Base-by-base conservation (phyloP, 2,329 filamentous ascomycete species). In the Penicillium crustosum region DNA sequence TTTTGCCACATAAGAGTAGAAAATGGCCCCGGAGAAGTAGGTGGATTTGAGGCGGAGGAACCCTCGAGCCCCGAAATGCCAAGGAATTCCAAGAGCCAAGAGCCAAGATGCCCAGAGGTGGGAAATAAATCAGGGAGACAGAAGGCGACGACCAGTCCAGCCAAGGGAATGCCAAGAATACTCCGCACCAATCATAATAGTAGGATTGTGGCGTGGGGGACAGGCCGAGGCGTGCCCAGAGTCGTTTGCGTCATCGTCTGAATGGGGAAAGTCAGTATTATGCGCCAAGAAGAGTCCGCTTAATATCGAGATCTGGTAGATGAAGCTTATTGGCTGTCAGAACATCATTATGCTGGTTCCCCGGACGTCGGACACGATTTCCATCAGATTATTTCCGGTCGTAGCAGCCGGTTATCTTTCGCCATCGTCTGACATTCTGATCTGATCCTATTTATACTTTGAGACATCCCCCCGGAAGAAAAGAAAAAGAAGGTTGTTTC, bases 241-340 rank as follows among this genome's bases (percentile, higher is more conserved):
- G 58, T 65, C 62, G 57, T 65, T 51, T 67, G 61, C 65, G 65
- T 67, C 65, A 67, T 60, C 23, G 7, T 12, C 36, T 50, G 27
- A 56, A 57, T 55, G 31, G 35, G 44, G 35, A 29, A 51, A 23
- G 23, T 31, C 17, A 29, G 19, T 44, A 19, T 33, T 33, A 43
- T 47, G 31, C 27, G 65, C 63, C 65, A 66, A 66, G 64, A 13
- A 38, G 15, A 13, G 50, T 61, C 60, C 58, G 60, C 56, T 50
- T 29, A 9, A 49, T 43, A 45, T 47, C 50, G 48, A 61, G 4
- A 17, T 29, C 12, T 61, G 59, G 61, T 60, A 58, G 29, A 6
- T 0, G 2, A 8, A 38, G 13, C 2, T 58, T 39, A 66, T 65
- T 67, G 55, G 64, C 17, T 10, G n/a, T n/a, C 23, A 5, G 9